A percentile compares a stretch with the other conserved stretches of the same genome.
phyloP scores from a whole-genome alignment of 1,284 basidiomycete genomes.

The Anthracocystis walkeri region DNA sequence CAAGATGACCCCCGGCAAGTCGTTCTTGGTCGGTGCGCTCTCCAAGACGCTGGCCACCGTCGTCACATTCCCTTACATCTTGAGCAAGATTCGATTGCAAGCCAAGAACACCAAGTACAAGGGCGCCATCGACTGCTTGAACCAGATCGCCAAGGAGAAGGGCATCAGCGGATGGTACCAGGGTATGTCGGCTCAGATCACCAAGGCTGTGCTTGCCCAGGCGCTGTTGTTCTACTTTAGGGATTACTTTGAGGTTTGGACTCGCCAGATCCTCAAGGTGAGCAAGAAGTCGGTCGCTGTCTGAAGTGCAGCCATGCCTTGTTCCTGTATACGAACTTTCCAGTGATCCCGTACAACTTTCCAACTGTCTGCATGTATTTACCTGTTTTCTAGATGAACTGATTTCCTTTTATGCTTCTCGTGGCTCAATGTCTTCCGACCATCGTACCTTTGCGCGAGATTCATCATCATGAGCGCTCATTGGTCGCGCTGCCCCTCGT shows the following conservation, averaged over 20 bases:
- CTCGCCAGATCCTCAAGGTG: slow-evolving; percentile 58
- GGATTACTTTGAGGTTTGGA: slow-evolving; percentile 69
- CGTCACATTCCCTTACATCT: slow-evolving; percentile 74
- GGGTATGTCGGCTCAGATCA: slow-evolving; percentile 92
- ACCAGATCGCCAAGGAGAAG: slow-evolving; percentile 77
- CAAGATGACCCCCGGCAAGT: slow-evolving; percentile 82
- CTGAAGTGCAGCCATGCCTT: neutral
- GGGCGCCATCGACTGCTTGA: slow-evolving; percentile 82
- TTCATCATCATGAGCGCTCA: too few relatives aligned
- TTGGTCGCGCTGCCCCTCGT: too few relatives aligned
- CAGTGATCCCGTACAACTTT: neutral
- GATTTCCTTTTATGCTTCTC: neutral
- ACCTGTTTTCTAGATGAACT: neutral
- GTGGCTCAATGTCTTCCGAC: neutral
- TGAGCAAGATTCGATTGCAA: slow-evolving; percentile 98
- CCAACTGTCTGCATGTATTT: slow-evolving; percentile 19
- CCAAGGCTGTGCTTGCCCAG: slow-evolving; percentile 87
- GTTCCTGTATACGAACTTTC: neutral
- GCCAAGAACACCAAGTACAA: slow-evolving; percentile 75
- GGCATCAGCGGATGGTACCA: slow-evolving; percentile 83
- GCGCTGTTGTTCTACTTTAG: slow-evolving; percentile 71
- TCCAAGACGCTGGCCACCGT: slow-evolving; percentile 94
- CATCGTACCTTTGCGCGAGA: too few relatives aligned
- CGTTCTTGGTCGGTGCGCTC: slow-evolving; percentile 89
- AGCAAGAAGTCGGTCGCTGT: slow-evolving; percentile 36